Evolutionary conservation across 352 stramenopile genomes (phyloP), one percentile per base, ranked within the genome.

Genomic region (Phytopythium litorale): DNA sequence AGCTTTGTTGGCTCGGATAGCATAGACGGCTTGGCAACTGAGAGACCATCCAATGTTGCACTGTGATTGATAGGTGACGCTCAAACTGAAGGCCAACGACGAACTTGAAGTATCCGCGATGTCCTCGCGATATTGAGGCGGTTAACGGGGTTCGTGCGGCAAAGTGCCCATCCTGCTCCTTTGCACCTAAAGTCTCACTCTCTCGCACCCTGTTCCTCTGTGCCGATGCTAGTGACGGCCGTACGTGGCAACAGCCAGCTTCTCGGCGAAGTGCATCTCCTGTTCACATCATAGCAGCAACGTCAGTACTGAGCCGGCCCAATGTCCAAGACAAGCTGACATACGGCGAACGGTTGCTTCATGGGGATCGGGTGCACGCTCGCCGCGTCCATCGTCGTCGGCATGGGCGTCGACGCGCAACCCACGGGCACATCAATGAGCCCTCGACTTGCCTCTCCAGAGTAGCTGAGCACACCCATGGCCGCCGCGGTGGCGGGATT

Each of bases 231-330:
- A 53, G 46, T 13, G 23, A 28, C 62, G 63, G 5, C 60, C 73
- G 60, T 92, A 92, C 6, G 77, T 68, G 16, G 59, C 73, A 15
- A 77, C 64, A 4, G 84, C 81, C 48, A 90, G 72, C 60, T 84
- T 84, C 75, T 93, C 78, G 0, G 66, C 77, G 35, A 88, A 79
- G 49, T 93, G 84, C 52, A 93, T 88, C 53, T 90, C 79, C 81
- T 89, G 40, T 25, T 28, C 18, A 25, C 37, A 59, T 30, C 16
- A 50, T 15, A 11, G 13, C 46, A 32, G 4, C 5, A n/a, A 32
- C n/a, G 54, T 50, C 32, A 68, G 54, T 52, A 6, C 25, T 33
- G 37, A 43, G 65, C 43, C 23, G 48, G 46, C 19, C 7, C 48
- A 15, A 23, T 32, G 52, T 46, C 50, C 21, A 13, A 52, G 32